Evolutionary conservation across 352 stramenopile species (phyloP).

Genomic region (Pythium apleroticum): DNA sequence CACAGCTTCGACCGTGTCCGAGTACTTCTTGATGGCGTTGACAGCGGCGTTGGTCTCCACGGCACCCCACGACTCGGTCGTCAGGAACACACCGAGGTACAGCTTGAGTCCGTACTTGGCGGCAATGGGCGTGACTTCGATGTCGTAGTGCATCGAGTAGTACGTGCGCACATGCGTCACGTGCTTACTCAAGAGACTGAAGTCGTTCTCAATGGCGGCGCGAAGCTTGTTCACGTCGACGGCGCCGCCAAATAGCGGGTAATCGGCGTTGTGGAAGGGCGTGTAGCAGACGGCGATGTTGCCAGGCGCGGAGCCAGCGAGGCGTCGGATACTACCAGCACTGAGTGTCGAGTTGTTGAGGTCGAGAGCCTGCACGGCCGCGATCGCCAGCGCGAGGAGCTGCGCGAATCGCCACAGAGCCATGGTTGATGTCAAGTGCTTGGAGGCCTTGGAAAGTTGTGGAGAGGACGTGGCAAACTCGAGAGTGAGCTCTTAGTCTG

Average conservation of each 20-base stretch:
- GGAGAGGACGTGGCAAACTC: background rate
- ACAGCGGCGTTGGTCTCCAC: too few relatives aligned
- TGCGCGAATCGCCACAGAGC: background rate
- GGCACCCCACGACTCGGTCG: too few relatives aligned
- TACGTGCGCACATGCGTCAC: constrained; percentile 63
- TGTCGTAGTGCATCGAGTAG: constrained; percentile 55
- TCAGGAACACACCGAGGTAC: too few relatives aligned
- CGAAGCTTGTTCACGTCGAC: constrained; percentile 7
- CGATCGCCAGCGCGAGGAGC: background rate
- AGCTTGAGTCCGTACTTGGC: constrained; percentile 51
- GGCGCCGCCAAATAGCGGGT: constrained; percentile 39
- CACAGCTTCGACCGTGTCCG: too few relatives aligned
- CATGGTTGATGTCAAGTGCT: background rate
- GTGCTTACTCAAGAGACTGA: constrained; percentile 39
- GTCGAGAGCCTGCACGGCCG: background rate
- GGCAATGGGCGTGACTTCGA: constrained; percentile 43
- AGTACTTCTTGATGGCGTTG: too few relatives aligned
- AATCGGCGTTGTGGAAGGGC: constrained; percentile 52
- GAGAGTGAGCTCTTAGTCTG: background rate
- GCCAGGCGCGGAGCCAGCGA: constrained; percentile 5
- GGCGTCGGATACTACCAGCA: background rate
- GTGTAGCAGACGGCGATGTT: constrained; percentile 52
- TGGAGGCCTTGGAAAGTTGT: background rate
- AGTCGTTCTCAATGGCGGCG: constrained; percentile 37
- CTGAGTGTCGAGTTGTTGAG: constrained; percentile 1